These are phyloP conservation scores for Volvox africanus DNA, from an alignment of 139 green algal species.

Conservation along the genomic window DNA sequence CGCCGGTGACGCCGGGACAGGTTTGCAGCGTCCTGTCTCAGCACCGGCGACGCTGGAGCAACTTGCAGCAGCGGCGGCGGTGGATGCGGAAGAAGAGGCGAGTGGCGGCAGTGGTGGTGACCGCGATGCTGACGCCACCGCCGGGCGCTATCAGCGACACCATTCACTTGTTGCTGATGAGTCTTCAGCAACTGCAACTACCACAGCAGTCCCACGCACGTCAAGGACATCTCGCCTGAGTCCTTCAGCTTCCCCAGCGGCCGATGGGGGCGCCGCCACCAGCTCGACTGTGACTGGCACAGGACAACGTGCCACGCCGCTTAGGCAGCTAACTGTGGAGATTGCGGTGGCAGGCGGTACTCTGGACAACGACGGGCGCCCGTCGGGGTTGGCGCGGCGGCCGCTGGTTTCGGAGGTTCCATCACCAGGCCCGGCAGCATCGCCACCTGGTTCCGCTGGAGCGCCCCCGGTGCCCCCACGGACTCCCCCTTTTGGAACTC, in stretches of 20 bases:
- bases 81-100: not conserved
- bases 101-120: not conserved
- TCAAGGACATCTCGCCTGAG: too few species aligned
- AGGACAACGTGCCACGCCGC: not conserved
- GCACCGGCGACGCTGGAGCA: constrained; percentile 26
- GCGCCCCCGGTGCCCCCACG: not conserved
- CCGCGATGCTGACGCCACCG: not conserved
- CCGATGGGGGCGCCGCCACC: not conserved
- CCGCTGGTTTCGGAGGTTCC: not conserved
- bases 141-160: not conserved
- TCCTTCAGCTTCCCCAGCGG: not conserved
- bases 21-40: not conserved
- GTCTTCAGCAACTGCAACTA: too few species aligned
- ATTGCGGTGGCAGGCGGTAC: not conserved
- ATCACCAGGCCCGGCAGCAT: not conserved
- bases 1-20: not conserved
- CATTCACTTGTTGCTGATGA: too few species aligned
- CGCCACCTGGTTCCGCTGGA: not conserved
- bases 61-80: not conserved
- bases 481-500: not conserved
- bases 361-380: not conserved
- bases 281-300: not conserved
- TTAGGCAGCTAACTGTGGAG: not conserved
- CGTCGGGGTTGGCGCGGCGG: not conserved
- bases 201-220: too few species aligned